Conservation (phyloP, 441 rosid genomes). For the Syzygium syzygioides region DNA sequence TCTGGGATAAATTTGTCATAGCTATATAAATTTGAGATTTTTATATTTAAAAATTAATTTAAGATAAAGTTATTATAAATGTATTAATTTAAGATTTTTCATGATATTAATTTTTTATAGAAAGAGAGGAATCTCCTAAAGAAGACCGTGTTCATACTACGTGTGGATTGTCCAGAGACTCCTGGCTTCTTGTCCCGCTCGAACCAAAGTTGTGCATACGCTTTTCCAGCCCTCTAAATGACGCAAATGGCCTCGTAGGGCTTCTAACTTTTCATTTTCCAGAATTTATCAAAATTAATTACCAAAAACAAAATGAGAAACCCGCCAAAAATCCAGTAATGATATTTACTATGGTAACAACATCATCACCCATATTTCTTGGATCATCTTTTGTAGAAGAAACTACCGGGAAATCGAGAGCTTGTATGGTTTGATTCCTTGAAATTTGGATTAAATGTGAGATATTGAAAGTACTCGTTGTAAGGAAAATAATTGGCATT, state of each 20-base stretch:
- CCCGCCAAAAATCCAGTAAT: not conserved
- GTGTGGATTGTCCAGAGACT: not conserved
- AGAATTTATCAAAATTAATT: too few relatives aligned
- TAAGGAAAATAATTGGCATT: not conserved
- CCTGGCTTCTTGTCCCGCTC: not conserved
- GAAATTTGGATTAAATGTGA: not conserved
- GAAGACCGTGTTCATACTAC: not conserved
- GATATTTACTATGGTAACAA: not conserved
- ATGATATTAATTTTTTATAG: too few relatives aligned
- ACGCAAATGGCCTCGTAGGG: not conserved
- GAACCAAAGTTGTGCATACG: not conserved
- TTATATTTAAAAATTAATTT: too few relatives aligned
- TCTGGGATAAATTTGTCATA: fast-evolving
- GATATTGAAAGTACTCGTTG: not conserved
- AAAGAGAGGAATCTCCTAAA: too few relatives aligned
- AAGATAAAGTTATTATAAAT: too few relatives aligned
- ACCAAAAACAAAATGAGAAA: not conserved
- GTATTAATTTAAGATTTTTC: too few relatives aligned
- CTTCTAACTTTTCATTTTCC: not conserved
- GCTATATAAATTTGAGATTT: too few relatives aligned
- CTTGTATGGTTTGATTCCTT: too few relatives aligned
- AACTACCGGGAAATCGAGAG: not conserved
- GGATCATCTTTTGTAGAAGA: not conserved
- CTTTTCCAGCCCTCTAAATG: not conserved
- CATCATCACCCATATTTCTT: not conserved